These are phyloP conservation scores for Tolypocladium guangdongense DNA, from an alignment of 2,329 filamentous ascomycete genomes.

Conservation along the genomic window DNA sequence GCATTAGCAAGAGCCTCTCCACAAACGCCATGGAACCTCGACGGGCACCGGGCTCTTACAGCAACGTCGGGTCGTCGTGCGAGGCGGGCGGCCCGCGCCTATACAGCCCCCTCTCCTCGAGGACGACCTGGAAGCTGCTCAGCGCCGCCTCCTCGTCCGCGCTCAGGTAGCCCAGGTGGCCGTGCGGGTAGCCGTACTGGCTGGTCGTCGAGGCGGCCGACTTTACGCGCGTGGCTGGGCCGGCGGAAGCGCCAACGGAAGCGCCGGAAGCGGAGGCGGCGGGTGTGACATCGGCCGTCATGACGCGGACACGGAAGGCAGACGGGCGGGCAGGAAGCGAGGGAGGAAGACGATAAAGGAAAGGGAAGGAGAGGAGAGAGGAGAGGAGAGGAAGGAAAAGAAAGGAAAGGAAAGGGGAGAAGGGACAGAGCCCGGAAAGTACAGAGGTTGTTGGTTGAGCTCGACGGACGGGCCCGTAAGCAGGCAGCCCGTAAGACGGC, in stretches of 20 bases:
- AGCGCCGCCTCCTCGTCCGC: constrained; percentile 57
- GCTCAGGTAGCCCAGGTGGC: constrained; percentile 72
- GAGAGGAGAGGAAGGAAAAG: too few species aligned
- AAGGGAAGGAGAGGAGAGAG: not conserved
- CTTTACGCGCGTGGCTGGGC: constrained; percentile 15
- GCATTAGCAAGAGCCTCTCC: not conserved
- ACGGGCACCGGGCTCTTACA: constrained; percentile 35
- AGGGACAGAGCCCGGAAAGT: not conserved
- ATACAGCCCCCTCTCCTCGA: constrained; percentile 55
- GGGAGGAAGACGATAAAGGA: too few species aligned
- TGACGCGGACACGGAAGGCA: constrained; percentile 1
- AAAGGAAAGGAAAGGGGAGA: not conserved
- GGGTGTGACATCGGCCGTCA: constrained; percentile 12
- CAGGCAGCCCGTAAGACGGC: not conserved
- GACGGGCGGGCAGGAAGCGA: not conserved
- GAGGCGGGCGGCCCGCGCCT: constrained; percentile 44
- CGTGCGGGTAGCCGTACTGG: constrained; percentile 51
- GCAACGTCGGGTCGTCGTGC: constrained; percentile 62
- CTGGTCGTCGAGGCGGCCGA: constrained; percentile 17
- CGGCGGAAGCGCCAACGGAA: constrained; percentile 13
- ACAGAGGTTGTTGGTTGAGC: not conserved
- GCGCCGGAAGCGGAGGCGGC: constrained; percentile 7
- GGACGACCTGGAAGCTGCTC: constrained; percentile 57
- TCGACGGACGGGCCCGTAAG: not conserved
- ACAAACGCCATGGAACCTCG: not conserved